Base-by-base conservation (phyloP, 176 grass and related monocot species). In the Rhynchospora tenuis region DNA sequence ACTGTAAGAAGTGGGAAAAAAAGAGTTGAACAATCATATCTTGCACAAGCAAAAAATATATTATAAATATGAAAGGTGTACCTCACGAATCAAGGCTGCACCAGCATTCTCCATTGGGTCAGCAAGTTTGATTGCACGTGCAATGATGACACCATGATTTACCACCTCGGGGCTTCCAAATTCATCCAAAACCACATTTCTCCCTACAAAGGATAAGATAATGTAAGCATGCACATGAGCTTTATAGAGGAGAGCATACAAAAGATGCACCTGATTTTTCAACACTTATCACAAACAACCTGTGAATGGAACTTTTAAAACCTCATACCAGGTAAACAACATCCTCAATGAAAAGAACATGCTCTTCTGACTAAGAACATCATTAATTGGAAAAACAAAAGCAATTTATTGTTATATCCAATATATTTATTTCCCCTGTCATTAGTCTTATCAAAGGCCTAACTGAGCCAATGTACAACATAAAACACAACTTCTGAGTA, bases 21-120 rank as follows among this genome's bases (percentile, higher is more conserved):
- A 28, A 15, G 22, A 8, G 24, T 7, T 8, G 7, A 76, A 29
- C 14, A 73, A n/a, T 48, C n/a, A n/a, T 12, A 73, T 73, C 2
- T 24, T 20, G 20, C n/a, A 62, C 19, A 12, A 5, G 17, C 68
- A 45, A 46, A 55, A 10, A 72, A 1, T 22, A n/a, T 47, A 20
- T 72, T 2, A 47, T n/a, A 50, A 73, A n/a, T 42, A 78, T 54
- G 70, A n/a, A n/a, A 63, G 29, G 19, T 58, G 38, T 89, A 97
- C 94, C 75, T 97, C 94, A 6, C 92, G 92, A 81, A 97, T 97
- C 8, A 97, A 79, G 31, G 94, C 87, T 13, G 94, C 94, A 6
- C 92, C 94, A 24, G 94, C 94, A 63, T 97, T 97, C 86, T 97
- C 92, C 90, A 97, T 91, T 1, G 94, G 94, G 83, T 97, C 90